Evolutionary conservation across 257 asterid genomes (phyloP).

Genomic region (Solanum megistacrolobum): DNA sequence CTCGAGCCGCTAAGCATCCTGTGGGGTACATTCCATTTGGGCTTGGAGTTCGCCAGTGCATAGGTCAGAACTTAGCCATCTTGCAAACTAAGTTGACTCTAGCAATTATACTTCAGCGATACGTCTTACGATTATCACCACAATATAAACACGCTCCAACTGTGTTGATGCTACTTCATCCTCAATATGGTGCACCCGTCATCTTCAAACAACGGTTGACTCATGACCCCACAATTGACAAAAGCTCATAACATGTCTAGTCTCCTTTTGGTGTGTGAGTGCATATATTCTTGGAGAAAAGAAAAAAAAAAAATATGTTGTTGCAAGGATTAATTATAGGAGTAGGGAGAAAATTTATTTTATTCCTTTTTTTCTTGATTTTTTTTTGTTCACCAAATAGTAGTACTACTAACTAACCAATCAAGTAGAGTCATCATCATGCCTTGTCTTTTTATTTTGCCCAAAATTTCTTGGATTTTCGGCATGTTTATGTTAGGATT

Average conservation of each 20-base stretch:
- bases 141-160: conserved; percentile 37
- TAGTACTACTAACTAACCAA: conserved; percentile 2
- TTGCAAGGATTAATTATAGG: conserved; percentile 5
- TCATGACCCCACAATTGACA: background rate
- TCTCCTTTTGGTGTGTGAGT: conserved; percentile 6
- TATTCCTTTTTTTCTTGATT: background rate
- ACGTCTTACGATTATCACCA: conserved; percentile 19
- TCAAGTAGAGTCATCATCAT: conserved; percentile 2
- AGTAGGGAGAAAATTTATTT: conserved; percentile 7
- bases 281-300: conserved; percentile 2
- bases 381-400: background rate
- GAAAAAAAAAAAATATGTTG: background rate
- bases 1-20: conserved; percentile 32
- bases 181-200: conserved; percentile 39
- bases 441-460: conserved; percentile 8
- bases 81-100: conserved; percentile 32
- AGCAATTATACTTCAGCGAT: conserved; percentile 30
- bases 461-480: conserved; percentile 7
- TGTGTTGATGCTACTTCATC: conserved; percentile 38
- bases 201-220: conserved; percentile 16
- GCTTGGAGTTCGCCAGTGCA: conserved; percentile 37
- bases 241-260: background rate
- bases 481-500: conserved; percentile 19
- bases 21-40: conserved; percentile 33
- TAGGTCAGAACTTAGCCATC: conserved; percentile 30